These are phyloP conservation scores for Capronia americana DNA, from an alignment of 2,329 filamentous ascomycete species.

Conservation along the genomic window DNA sequence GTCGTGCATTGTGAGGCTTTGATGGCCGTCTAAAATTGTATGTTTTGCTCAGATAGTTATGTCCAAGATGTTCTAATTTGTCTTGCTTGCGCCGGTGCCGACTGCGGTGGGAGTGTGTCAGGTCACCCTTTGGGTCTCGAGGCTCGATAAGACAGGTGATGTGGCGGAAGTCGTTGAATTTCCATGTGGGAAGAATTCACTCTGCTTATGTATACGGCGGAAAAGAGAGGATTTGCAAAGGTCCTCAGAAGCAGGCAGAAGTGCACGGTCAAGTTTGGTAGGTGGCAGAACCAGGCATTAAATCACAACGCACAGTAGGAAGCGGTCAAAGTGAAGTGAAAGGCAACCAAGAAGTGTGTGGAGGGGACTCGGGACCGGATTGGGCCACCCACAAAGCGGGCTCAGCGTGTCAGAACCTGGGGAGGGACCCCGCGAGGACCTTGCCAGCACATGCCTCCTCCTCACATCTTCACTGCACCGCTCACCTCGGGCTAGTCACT, in stretches of 20 bases:
- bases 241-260: conserved; percentile 18
- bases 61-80: not conserved
- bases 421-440: conserved; percentile 5
- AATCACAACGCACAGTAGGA: conserved; percentile 17
- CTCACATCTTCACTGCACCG: not conserved
- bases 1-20: conserved; percentile 51
- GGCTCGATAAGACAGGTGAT: conserved; percentile 31
- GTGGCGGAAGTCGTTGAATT: conserved; percentile 32
- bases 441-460: conserved; percentile 23
- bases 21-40: not conserved
- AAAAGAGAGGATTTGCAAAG: conserved; percentile 3
- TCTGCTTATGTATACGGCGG: not conserved
- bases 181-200: conserved; percentile 32
- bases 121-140: conserved; percentile 36
- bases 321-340: conserved; percentile 21
- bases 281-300: conserved; percentile 14
- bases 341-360: conserved; percentile 16
- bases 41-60: not conserved
- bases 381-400: conserved; percentile 1
- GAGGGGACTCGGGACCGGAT: conserved; percentile 5
- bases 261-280: conserved; percentile 3
- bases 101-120: not conserved
- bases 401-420: not conserved
- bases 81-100: not conserved
- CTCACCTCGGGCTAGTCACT: conserved; percentile 4